Conservation (phyloP, 140 eudicot genomes). For the Bidens hawaiensis region DNA sequence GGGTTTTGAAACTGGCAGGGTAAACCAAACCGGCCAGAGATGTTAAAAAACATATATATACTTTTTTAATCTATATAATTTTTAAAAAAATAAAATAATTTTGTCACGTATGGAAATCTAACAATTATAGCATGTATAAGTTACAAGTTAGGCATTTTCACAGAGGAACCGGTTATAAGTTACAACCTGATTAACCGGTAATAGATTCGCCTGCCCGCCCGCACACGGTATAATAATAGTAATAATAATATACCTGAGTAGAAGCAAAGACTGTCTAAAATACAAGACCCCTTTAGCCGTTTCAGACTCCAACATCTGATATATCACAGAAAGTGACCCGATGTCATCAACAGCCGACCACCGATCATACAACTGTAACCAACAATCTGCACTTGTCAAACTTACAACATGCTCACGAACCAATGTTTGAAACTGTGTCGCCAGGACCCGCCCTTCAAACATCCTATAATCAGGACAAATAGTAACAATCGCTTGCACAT, state of each 20-base stretch:
- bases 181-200: no score
- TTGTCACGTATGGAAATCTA: no score
- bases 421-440: constrained; percentile 71
- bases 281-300: constrained; percentile 91
- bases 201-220: no score
- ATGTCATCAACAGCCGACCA: constrained; percentile 97
- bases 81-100: no score
- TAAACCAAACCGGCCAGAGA: no score
- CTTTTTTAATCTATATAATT: no score
- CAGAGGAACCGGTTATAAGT: no score
- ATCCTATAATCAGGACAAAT: constrained; percentile 72
- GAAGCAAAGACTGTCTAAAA: constrained; percentile 93
- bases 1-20: no score
- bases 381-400: constrained; percentile 97
- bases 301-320: constrained; percentile 97
- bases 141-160: no score
- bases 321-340: constrained; percentile 90
- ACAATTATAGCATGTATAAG: no score
- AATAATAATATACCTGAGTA: constrained; percentile 52
- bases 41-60: no score
- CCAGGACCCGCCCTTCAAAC: constrained; percentile 91
- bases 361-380: constrained; percentile 85
- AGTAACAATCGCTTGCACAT: constrained; percentile 88
- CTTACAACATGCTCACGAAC: constrained; percentile 88
- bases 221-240: no score